A percentile compares a stretch with the other conserved stretches of the same genome.
phyloP scores from a whole-genome alignment of 257 asterid genomes.

The Solanum pennellii region DNA sequence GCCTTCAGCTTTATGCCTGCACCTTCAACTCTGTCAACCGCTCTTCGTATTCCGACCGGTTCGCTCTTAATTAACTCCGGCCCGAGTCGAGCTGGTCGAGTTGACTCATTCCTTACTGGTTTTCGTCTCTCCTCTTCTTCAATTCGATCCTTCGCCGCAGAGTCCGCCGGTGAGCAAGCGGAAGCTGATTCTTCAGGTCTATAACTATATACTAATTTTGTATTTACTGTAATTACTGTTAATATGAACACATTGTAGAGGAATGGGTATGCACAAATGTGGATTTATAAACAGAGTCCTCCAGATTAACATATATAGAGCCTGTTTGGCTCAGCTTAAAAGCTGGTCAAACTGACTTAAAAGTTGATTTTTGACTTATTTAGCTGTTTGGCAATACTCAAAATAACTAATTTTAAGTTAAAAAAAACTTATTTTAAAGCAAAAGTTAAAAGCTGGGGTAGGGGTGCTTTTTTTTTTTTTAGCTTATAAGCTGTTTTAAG shows the following conservation, averaged over 20 bases:
- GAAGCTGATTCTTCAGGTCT: constrained; percentile 22
- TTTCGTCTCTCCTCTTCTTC: neutral
- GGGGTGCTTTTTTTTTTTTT: no score
- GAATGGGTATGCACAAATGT: neutral
- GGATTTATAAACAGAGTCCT: neutral
- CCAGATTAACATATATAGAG: neutral
- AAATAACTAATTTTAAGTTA: no score
- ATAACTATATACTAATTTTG: neutral
- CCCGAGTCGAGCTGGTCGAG: neutral
- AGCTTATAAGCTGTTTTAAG: no score
- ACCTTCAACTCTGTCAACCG: neutral
- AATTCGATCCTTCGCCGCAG: constrained; percentile 6
- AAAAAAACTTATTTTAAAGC: no score
- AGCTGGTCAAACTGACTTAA: no score
- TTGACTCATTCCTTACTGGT: neutral
- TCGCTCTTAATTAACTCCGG: neutral
- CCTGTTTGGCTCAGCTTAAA: no score
- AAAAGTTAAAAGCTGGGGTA: no score
- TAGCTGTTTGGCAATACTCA: no score
- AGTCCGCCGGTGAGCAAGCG: constrained; percentile 6
- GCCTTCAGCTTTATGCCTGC: neutral
- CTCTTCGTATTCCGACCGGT: constrained; percentile 2
- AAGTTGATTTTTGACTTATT: no score
- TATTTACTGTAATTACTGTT: neutral
- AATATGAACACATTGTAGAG: neutral